Evolutionary conservation across 495 filamentous ascomycete species (phyloP), one percentile per base, ranked within the genome.

Genomic region (Choiromyces venosus): DNA sequence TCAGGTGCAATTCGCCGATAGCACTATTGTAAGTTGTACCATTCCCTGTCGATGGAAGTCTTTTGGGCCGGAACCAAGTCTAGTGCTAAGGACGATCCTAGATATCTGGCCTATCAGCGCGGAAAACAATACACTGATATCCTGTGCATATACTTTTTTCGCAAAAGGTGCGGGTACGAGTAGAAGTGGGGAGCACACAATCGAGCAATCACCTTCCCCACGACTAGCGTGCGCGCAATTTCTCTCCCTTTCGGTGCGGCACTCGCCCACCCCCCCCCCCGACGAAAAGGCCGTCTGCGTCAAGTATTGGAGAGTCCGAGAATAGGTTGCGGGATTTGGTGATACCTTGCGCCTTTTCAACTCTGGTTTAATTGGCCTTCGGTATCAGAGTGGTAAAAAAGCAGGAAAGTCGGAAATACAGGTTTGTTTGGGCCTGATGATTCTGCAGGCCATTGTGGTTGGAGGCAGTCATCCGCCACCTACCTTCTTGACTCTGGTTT

Each of bases 11-110:
- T 77, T 77, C 75, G 75, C 40, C 66, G 70, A 76, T 72, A 77
- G 72, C 74, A 74, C 71, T 70, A 72, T 67, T 66, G 75, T 33
- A 61, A 73, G 71, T 76, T 77, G 75, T 77, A 77, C 75, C 69
- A 72, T 70, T 74, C 75, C 74, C 72, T 77, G 74, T 67, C 75
- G 69, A 77, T 77, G 66, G 76, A 77, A 77, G 75, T 77, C 68
- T 74, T 77, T 65, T 33, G 37, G 72, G 65, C 75, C 75, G 74
- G 72, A 77, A 77, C 19, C 61, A 77, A 73, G 52, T 61, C 52
- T 29, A 61, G 52, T 61, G 52, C 25, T 61, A 29, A 61, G 25
- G 52, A 29, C 52, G 52, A 61, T 61, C 52, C 52, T 61, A 61
- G 52, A 29, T 61, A 61, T 70, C 74, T 77, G 76, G 74, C 56